Evolutionary conservation across 306 rosid species (phyloP).

Genomic region (Gleditsia sinensis): DNA sequence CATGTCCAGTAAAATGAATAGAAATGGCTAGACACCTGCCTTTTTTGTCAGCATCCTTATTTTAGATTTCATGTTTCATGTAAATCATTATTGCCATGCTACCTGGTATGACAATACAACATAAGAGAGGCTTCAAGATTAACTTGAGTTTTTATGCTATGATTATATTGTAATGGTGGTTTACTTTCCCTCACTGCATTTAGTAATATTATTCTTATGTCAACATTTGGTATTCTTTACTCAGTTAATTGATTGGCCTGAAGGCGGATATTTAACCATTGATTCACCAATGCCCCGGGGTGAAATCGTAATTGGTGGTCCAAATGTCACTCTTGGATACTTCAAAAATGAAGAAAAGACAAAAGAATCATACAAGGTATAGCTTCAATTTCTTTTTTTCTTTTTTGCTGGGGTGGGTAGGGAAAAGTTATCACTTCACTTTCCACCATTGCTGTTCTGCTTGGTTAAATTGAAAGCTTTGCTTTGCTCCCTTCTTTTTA

Average conservation of each 20-base stretch:
- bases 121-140: background rate
- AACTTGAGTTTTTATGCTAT: constrained; percentile 1
- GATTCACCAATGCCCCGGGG: constrained; percentile 92
- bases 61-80: background rate
- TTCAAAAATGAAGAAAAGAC: constrained; percentile 95
- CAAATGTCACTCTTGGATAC: constrained; percentile 90
- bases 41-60: constrained; percentile 7
- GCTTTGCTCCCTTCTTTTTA: background rate
- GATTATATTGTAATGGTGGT: constrained; percentile 13
- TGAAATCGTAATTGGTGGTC: constrained; percentile 93
- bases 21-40: constrained; percentile 11
- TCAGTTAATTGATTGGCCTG: constrained; percentile 90
- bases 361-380: constrained; percentile 86
- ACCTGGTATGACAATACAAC: background rate
- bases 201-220: constrained; percentile 17
- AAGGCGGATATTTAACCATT: constrained; percentile 77
- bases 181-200: constrained; percentile 12
- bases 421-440: constrained; percentile 1
- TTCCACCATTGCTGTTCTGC: constrained; percentile 9
- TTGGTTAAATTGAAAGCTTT: constrained; percentile 22
- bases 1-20: constrained; percentile 9
- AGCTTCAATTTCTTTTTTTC: background rate
- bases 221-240: constrained; percentile 34
- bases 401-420: background rate
- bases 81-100: constrained; percentile 2